Percentiles rank a stretch among this genome's conserved stretches.
Conservation (phyloP, 495 filamentous ascomycete genomes). For the Penicillium robsamsonii region DNA sequence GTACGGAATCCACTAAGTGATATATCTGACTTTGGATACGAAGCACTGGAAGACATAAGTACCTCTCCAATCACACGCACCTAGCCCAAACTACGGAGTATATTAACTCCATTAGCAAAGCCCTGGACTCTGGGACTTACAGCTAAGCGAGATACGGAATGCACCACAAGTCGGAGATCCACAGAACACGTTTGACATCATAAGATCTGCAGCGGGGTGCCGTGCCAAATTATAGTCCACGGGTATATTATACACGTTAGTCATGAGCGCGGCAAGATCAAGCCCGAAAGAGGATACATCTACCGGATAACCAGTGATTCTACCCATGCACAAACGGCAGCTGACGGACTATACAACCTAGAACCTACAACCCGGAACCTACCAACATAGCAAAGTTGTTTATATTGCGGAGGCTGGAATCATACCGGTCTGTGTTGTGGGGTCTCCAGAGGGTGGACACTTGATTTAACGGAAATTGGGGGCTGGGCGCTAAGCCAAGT, state of each 20-base stretch:
- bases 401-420: not conserved
- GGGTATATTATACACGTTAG: not conserved
- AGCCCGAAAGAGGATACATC: not conserved
- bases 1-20: too few species aligned
- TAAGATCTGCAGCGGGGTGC: slow-evolving; percentile 5
- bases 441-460: not conserved
- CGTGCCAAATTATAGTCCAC: not conserved
- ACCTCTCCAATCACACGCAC: too few species aligned
- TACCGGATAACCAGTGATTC: not conserved
- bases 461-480: not conserved
- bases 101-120: too few species aligned
- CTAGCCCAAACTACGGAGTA: too few species aligned
- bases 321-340: not conserved
- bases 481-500: not conserved
- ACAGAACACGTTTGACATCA: not conserved
- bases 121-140: too few species aligned
- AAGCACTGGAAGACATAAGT: too few species aligned
- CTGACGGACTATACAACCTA: too few species aligned
- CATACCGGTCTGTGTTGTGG: not conserved
- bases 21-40: too few species aligned
- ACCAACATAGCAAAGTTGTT: not conserved
- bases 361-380: too few species aligned
- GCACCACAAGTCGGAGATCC: not conserved
- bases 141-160: too few species aligned
- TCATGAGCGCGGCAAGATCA: not conserved